Base-by-base conservation (phyloP, 2,329 filamentous ascomycete genomes). In the Sporothrix pallida region DNA sequence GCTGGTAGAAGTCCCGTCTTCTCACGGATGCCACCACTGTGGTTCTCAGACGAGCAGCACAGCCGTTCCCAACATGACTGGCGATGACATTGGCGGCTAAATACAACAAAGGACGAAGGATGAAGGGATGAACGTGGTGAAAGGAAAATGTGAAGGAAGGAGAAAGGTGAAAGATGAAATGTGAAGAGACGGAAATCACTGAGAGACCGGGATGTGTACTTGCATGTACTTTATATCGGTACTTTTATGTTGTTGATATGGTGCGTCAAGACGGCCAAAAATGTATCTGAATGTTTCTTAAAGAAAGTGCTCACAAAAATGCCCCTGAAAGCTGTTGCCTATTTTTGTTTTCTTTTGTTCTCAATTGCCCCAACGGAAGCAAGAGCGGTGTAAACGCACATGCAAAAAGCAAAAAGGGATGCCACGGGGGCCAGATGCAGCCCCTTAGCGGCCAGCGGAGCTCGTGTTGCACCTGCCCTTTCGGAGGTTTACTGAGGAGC, bases 351-450 rank as follows among this genome's bases (percentile, higher is more conserved):
- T n/a, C 12, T 20, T 37, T 37, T 8, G 52, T 56, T 4, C 2
- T 31, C n/a, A n/a, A 8, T 58, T 58, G 37, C 56, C 37, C 56
- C 56, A 37, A 60, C 56, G 56, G 26, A n/a, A 60, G 13, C 44
- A 63, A 63, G 8, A 46, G 62, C 62, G 60, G 60, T 63, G 60
- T 63, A 42, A 17, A 62, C 31, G 58, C 44, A 37, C 37, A n/a
- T 31, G 63, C 44, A 50, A 13, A 68, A 50, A 8, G 46, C 44
- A 50, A 13, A 68, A 50, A 8, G 46, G 44, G 15, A 31, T 3
- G 48, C 62, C 65, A 69, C 65, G 65, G 26, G 65, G 48, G 46
- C 9, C 48, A 54, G 42, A 26, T n/a, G 8, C 42, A 23, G n/a
- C 42, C 12, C 8, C 10, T 67, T 67, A 69, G 48, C 67, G 48